Evolutionary conservation across 2,329 filamentous ascomycete species (phyloP).

Genomic region (Sclerotinia nivalis): DNA sequence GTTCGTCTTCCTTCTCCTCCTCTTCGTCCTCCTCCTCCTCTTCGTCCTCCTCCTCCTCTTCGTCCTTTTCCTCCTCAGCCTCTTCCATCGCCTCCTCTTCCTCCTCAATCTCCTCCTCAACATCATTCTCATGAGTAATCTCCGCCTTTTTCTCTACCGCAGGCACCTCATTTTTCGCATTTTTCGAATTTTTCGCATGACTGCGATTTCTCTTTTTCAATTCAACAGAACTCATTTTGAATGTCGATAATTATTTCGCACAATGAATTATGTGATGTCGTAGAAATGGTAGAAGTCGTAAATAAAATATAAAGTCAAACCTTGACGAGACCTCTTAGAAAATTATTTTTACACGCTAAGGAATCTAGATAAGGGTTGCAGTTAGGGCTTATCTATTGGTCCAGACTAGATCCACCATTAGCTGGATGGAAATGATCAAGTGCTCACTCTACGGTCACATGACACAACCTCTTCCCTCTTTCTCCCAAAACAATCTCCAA

Average conservation of each 20-base stretch:
- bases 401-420: neutral
- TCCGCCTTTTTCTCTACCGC: slow-evolving; percentile 42
- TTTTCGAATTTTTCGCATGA: slow-evolving; percentile 35
- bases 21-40: slow-evolving; percentile 30
- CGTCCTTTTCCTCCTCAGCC: slow-evolving; percentile 35
- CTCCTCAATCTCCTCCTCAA: slow-evolving; percentile 35
- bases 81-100: slow-evolving; percentile 24
- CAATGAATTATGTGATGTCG: neutral
- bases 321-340: slow-evolving; percentile 2
- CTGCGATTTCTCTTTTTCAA: slow-evolving; percentile 43
- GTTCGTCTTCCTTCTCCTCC: slow-evolving; percentile 30
- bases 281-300: too few relatives aligned
- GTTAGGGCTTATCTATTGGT: slow-evolving; percentile 17
- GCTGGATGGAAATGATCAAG: neutral
- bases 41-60: slow-evolving; percentile 32
- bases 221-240: slow-evolving; percentile 36
- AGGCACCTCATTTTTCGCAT: neutral
- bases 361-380: neutral
- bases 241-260: neutral
- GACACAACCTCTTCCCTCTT: too few relatives aligned
- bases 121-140: slow-evolving; percentile 41
- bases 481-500: too few relatives aligned
- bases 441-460: too few relatives aligned
- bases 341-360: slow-evolving; percentile 21
- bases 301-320: neutral